These are phyloP conservation scores for Linderniella brevidens DNA, from an alignment of 257 asterid genomes.

Conservation along the genomic window DNA sequence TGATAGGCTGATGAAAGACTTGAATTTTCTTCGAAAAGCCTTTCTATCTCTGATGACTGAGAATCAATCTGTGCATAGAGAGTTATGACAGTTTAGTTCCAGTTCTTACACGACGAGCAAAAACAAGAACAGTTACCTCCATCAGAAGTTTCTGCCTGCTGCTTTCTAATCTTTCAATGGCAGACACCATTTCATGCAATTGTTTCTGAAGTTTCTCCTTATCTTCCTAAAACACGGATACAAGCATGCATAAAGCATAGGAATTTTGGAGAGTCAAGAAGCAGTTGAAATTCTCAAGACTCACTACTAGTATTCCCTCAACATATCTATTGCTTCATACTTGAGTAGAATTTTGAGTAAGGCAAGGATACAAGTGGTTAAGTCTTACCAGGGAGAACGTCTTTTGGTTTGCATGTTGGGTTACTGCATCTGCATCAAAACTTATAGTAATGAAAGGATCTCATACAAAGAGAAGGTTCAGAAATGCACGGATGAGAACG, in stretches of 20 bases:
- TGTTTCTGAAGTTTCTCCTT: conserved; percentile 83
- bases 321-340: too few species aligned
- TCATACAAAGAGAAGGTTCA: background rate
- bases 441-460: conserved; percentile 7
- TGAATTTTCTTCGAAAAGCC: conserved; percentile 75
- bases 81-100: conserved; percentile 12
- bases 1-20: conserved; percentile 64
- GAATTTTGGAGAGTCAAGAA: too few species aligned
- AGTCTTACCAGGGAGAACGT: conserved; percentile 39
- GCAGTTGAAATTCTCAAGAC: too few species aligned
- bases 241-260: background rate
- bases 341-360: too few species aligned
- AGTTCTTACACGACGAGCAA: conserved; percentile 13
- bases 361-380: background rate
- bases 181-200: conserved; percentile 92
- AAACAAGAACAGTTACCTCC: conserved; percentile 41
- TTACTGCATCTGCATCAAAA: conserved; percentile 33
- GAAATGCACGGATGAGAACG: background rate
- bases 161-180: conserved; percentile 69
- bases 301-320: too few species aligned
- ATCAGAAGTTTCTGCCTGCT: conserved; percentile 80
- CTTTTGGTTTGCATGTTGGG: conserved; percentile 25
- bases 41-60: conserved; percentile 92
- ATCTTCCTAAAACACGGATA: conserved; percentile 37
- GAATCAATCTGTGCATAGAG: conserved; percentile 64